Conservation (phyloP, 768 basidiomycete species). For the Suillus subaureus region DNA sequence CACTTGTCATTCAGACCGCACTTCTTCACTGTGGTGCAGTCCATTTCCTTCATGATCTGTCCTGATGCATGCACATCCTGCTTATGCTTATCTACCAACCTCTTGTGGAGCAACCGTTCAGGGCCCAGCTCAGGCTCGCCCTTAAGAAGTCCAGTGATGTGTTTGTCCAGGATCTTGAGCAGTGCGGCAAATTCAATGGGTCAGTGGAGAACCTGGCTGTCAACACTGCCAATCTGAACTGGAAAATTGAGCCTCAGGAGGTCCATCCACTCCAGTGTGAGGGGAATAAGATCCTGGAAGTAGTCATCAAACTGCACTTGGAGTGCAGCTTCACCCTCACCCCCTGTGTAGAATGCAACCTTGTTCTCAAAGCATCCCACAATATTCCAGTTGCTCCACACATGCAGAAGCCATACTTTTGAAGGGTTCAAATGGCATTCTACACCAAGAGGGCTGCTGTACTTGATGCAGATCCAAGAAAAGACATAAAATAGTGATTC, state of each 20-base stretch:
- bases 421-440: not conserved
- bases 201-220: not conserved
- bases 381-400: not conserved
- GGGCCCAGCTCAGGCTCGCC: not conserved
- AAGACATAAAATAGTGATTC: slow-evolving; percentile 6
- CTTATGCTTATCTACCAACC: not conserved
- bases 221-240: not conserved
- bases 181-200: not conserved
- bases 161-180: not conserved
- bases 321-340: not conserved
- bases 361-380: not conserved
- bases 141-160: not conserved
- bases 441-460: not conserved
- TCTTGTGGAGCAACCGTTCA: not conserved
- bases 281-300: not conserved
- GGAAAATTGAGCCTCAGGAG: not conserved
- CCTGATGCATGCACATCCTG: not conserved
- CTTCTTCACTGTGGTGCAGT: not conserved
- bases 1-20: not conserved
- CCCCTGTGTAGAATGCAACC: not conserved
- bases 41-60: not conserved
- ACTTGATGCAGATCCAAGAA: not conserved
- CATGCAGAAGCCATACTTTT: not conserved
- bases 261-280: not conserved
- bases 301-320: not conserved